A percentile compares a stretch with the other conserved stretches of the same genome.
These are phyloP conservation scores for Trebouxia sp. DNA, from an alignment of 139 green algal species.

Conservation along the genomic window DNA sequence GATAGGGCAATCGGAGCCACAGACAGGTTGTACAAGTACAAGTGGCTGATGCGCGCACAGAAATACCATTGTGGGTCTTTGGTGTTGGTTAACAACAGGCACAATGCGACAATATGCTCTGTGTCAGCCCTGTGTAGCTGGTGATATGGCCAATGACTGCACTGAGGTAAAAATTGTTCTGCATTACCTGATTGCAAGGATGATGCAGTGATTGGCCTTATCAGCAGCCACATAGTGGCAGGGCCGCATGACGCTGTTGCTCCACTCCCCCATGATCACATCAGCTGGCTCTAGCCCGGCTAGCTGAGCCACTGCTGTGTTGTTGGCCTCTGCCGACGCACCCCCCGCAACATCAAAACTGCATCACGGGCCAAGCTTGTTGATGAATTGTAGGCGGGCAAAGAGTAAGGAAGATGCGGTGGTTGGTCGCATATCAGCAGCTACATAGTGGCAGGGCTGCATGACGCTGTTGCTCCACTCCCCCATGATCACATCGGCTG, in stretches of 20 bases:
- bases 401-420: slow-evolving; percentile 53
- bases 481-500: slow-evolving; percentile 39
- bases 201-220: slow-evolving; percentile 45
- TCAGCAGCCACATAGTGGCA: slow-evolving; percentile 62
- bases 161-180: no score
- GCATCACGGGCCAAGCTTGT: not conserved
- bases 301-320: slow-evolving; percentile 49
- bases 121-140: no score
- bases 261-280: slow-evolving; percentile 52
- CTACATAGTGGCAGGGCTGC: slow-evolving; percentile 59
- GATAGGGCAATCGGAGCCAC: no score
- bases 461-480: slow-evolving; percentile 46
- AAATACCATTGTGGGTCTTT: no score
- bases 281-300: slow-evolving; percentile 40
- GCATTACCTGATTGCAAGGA: slow-evolving; percentile 53
- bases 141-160: no score
- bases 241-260: slow-evolving; percentile 46
- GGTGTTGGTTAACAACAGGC: no score
- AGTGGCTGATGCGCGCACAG: no score
- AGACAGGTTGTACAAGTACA: no score
- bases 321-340: slow-evolving; percentile 62
- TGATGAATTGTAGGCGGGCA: no score
- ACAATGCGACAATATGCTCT: no score
- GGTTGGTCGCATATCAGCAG: slow-evolving; percentile 43
- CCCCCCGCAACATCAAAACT: slow-evolving; percentile 57